Evolutionary conservation across 352 stramenopile species (phyloP).

Genomic region (Phytophthora fragariaefolia): DNA sequence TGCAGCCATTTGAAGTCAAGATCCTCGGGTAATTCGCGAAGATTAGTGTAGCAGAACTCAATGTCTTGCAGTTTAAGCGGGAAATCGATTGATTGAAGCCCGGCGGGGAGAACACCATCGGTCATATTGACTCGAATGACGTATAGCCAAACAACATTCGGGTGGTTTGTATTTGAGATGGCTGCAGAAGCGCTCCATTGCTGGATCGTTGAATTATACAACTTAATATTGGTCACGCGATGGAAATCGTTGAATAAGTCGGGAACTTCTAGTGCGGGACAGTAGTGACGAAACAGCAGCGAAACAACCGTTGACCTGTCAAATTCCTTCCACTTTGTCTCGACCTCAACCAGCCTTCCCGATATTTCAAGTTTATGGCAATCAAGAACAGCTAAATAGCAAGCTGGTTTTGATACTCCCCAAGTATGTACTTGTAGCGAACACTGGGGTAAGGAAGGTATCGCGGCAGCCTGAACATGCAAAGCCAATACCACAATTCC

Average conservation of each 20-base stretch:
- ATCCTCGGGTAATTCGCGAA: slow-evolving; percentile 37
- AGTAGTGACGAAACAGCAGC: slow-evolving; percentile 31
- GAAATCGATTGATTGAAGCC: slow-evolving; percentile 21
- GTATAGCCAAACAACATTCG: slow-evolving; percentile 32
- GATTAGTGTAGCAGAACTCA: slow-evolving; percentile 31
- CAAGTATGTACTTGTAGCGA: slow-evolving; percentile 18
- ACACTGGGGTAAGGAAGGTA: slow-evolving; percentile 2
- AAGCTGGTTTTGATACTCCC: slow-evolving; percentile 24
- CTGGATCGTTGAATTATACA: slow-evolving; percentile 41
- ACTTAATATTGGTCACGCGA: slow-evolving; percentile 20
- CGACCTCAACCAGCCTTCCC: background rate
- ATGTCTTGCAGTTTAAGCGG: slow-evolving; percentile 24
- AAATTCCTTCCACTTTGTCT: slow-evolving; percentile 14
- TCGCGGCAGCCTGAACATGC: slow-evolving; percentile 18
- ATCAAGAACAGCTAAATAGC: slow-evolving; percentile 34
- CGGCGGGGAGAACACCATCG: slow-evolving; percentile 28
- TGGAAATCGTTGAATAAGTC: slow-evolving; percentile 31
- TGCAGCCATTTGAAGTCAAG: slow-evolving; percentile 34
- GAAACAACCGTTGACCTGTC: slow-evolving; percentile 22
- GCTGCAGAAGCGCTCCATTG: slow-evolving; percentile 27
- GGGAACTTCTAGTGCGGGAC: slow-evolving; percentile 37
- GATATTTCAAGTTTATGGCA: slow-evolving; percentile 22
- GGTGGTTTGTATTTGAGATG: slow-evolving; percentile 27
- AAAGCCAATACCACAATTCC: slow-evolving; percentile 13
- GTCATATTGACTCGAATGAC: slow-evolving; percentile 33